Evolutionary conservation across 805 yeast genomes (phyloP).

Genomic region (Wickerhamomyces tratensis): DNA sequence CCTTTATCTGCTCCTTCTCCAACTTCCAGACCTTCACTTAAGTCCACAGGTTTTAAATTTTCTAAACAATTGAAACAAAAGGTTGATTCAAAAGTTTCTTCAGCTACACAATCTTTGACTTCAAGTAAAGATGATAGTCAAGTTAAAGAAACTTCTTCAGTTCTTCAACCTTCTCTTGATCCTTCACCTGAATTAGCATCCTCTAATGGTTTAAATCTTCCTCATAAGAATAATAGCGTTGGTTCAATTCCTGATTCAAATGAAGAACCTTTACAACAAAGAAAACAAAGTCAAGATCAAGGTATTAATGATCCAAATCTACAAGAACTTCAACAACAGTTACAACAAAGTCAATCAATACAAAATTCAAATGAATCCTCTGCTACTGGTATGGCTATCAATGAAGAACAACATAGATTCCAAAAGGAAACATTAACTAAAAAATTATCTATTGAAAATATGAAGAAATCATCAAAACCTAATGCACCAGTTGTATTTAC

Average conservation of each 20-base stretch:
- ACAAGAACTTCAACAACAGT: too few relatives aligned
- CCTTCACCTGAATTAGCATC: not conserved
- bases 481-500: constrained; percentile 52
- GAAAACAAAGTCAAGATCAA: too few relatives aligned
- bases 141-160: too few relatives aligned
- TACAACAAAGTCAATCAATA: too few relatives aligned
- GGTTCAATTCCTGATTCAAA: too few relatives aligned
- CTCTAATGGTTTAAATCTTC: not conserved
- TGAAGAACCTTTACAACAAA: too few relatives aligned
- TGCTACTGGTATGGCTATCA: not conserved
- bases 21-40: not conserved
- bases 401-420: constrained; percentile 11
- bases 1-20: not conserved
- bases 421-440: constrained; percentile 11
- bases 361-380: not conserved
- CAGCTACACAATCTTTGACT: too few relatives aligned
- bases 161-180: not conserved
- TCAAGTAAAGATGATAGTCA: too few relatives aligned
- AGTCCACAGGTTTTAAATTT: not conserved
- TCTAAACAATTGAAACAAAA: not conserved
- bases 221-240: not conserved
- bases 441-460: constrained; percentile 24
- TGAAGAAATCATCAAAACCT: constrained; percentile 29
- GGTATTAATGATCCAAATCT: too few relatives aligned
- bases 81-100: not conserved